Conservation (phyloP, 2,329 filamentous ascomycete species). For the Aspergillus luchuensis region DNA sequence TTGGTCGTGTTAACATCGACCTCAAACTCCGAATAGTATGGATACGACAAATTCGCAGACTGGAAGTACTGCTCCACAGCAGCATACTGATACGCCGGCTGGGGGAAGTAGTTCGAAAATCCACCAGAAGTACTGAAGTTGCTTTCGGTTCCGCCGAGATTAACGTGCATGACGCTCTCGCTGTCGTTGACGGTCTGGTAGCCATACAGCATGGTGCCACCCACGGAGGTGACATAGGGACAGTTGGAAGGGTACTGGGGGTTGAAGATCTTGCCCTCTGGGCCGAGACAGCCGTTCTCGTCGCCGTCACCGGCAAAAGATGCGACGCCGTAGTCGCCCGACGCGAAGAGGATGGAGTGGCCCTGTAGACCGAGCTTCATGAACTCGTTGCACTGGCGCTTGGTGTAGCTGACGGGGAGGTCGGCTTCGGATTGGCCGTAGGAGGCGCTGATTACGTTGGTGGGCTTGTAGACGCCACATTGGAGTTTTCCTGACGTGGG, state of each 20-base stretch:
- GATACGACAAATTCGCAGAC: slow-evolving; percentile 31
- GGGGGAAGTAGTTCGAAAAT: slow-evolving; percentile 51
- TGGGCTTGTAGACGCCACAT: slow-evolving; percentile 55
- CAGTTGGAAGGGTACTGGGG: slow-evolving; percentile 54
- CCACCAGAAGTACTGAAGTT: slow-evolving; percentile 48
- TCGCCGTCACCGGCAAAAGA: slow-evolving; percentile 43
- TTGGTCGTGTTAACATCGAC: slow-evolving; percentile 39
- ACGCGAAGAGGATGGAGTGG: slow-evolving; percentile 34
- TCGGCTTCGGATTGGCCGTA: slow-evolving; percentile 59
- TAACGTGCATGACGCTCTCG: slow-evolving; percentile 36
- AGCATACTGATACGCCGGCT: slow-evolving; percentile 45
- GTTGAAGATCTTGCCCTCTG: slow-evolving; percentile 48
- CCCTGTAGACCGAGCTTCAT: slow-evolving; percentile 53
- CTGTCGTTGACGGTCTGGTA: slow-evolving; percentile 29
- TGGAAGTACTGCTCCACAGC: slow-evolving; percentile 48
- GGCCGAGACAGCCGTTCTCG: slow-evolving; percentile 42
- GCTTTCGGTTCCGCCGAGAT: slow-evolving; percentile 27
- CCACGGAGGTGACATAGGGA: slow-evolving; percentile 55
- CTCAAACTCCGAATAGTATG: slow-evolving; percentile 36
- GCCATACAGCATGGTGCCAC: slow-evolving; percentile 38
- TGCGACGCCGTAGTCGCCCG: slow-evolving; percentile 35
- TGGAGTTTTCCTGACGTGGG: slow-evolving; percentile 30
- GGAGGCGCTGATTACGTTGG: slow-evolving; percentile 60
- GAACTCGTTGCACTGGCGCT: slow-evolving; percentile 50
- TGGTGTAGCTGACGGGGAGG: slow-evolving; percentile 57